phyloP scores from a whole-genome alignment of 2,329 filamentous ascomycete species.

The Xylaria digitata region DNA sequence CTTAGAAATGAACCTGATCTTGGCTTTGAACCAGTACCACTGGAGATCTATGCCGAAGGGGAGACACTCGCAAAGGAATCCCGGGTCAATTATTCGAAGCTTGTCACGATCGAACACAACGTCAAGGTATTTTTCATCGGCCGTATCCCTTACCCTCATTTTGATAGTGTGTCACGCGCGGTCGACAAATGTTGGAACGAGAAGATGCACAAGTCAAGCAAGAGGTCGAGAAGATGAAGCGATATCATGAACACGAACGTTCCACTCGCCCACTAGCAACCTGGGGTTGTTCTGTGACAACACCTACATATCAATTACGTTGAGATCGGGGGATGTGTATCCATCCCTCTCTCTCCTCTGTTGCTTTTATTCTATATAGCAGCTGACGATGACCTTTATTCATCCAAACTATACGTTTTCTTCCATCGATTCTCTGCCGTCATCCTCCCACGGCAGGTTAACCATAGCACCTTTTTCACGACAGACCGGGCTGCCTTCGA shows the following conservation, averaged over 20 bases:
- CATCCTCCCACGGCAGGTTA: background rate
- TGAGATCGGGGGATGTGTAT: slow-evolving; percentile 26
- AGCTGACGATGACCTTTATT: slow-evolving; percentile 14
- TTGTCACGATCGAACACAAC: slow-evolving; percentile 68
- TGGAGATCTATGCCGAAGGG: slow-evolving; percentile 56
- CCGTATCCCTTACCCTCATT: slow-evolving; percentile 55
- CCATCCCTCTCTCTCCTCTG: slow-evolving; percentile 9
- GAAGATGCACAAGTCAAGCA: slow-evolving; percentile 52
- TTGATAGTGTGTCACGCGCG: slow-evolving; percentile 56
- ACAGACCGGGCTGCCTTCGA: slow-evolving; percentile 1
- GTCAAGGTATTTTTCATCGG: slow-evolving; percentile 68
- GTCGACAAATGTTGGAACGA: slow-evolving; percentile 63
- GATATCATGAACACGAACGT: slow-evolving; percentile 14
- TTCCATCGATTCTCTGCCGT: background rate
- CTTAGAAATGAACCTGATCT: slow-evolving; percentile 59
- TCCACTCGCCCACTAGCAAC: slow-evolving; percentile 20
- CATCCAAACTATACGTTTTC: slow-evolving; percentile 25
- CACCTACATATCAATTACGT: slow-evolving; percentile 36
- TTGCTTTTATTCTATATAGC: slow-evolving; percentile 20
- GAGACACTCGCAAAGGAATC: slow-evolving; percentile 63
- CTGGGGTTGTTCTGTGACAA: slow-evolving; percentile 33
- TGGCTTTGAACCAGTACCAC: slow-evolving; percentile 60
- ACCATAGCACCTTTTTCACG: background rate
- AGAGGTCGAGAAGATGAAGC: slow-evolving; percentile 42
- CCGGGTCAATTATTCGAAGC: slow-evolving; percentile 68